Percentiles rank a stretch among this genome's conserved stretches.
These are phyloP conservation scores for Penicillium canescens DNA, from an alignment of 495 filamentous ascomycete species.

Conservation along the genomic window DNA sequence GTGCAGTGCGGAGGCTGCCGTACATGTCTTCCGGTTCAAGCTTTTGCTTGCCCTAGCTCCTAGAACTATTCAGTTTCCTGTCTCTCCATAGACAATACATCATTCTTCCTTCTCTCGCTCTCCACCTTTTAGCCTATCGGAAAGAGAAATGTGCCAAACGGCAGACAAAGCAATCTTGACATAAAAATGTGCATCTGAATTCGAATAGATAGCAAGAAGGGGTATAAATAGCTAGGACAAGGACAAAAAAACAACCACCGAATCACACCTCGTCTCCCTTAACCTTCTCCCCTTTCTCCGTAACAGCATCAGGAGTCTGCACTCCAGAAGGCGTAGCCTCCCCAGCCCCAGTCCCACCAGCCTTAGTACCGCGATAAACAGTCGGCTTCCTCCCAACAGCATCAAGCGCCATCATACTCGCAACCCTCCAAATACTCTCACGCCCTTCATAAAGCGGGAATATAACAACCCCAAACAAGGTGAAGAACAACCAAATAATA, in stretches of 20 bases:
- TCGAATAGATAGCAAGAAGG: neutral
- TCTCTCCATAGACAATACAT: too few species aligned
- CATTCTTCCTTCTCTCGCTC: too few species aligned
- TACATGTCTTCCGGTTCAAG: too few species aligned
- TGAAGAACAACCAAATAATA: constrained; percentile 84
- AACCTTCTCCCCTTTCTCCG: constrained; percentile 25
- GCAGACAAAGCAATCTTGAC: neutral
- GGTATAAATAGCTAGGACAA: constrained; percentile 15
- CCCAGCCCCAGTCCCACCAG: constrained; percentile 13
- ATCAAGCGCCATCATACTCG: constrained; percentile 68
- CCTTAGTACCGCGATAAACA: constrained; percentile 26
- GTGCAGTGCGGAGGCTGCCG: too few species aligned
- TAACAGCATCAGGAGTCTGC: constrained; percentile 32
- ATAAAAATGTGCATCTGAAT: neutral
- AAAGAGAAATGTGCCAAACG: neutral
- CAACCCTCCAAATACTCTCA: constrained; percentile 62
- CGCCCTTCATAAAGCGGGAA: constrained; percentile 85
- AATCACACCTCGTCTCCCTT: constrained; percentile 7
- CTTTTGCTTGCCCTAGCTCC: too few species aligned
- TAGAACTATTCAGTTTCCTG: neutral
- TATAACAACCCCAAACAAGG: constrained; percentile 69
- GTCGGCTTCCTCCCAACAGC: constrained; percentile 57
- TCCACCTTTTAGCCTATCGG: too few species aligned
- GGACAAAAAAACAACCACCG: neutral
- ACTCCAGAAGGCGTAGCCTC: constrained; percentile 28